Evolutionary conservation across 495 filamentous ascomycete species (phyloP).

Genomic region (Aspergillus avenaceus): DNA sequence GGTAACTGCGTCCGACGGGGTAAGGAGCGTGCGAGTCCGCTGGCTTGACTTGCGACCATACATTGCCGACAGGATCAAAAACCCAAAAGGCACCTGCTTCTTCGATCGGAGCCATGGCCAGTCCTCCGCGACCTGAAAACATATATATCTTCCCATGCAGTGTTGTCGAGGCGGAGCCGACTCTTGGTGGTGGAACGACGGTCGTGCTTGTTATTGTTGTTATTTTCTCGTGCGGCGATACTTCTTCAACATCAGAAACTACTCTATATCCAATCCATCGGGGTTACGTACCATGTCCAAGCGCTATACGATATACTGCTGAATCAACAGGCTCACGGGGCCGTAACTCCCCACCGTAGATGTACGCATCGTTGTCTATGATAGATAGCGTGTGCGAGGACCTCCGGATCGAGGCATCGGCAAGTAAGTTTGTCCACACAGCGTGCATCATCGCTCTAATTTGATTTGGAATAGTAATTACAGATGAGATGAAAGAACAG

Average conservation of each 20-base stretch:
- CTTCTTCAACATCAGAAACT: background rate
- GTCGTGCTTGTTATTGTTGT: background rate
- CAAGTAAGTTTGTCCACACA: background rate
- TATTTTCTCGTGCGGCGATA: background rate
- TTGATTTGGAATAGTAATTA: too few relatives aligned
- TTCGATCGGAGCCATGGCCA: background rate
- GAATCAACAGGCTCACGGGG: slow-evolving; percentile 58
- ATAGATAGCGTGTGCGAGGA: slow-evolving; percentile 68
- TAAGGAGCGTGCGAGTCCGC: slow-evolving; percentile 2
- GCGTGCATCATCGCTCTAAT: too few relatives aligned
- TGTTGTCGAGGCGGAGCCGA: background rate
- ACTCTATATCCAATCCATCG: too few relatives aligned
- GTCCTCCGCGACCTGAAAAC: background rate
- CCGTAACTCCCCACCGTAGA: slow-evolving; percentile 40
- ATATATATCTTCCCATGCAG: background rate
- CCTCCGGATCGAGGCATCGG: slow-evolving; percentile 43
- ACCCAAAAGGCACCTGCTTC: background rate
- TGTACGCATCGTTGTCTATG: slow-evolving; percentile 57
- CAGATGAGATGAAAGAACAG: too few relatives aligned
- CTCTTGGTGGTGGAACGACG: background rate
- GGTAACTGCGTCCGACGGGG: slow-evolving; percentile 47
- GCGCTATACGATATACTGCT: slow-evolving; percentile 59
- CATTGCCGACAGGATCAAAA: background rate
- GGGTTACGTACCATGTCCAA: background rate
- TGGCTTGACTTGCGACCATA: slow-evolving; percentile 4